Conservation (phyloP, 2,329 filamentous ascomycete genomes). For the Cladosporium sp. region DNA sequence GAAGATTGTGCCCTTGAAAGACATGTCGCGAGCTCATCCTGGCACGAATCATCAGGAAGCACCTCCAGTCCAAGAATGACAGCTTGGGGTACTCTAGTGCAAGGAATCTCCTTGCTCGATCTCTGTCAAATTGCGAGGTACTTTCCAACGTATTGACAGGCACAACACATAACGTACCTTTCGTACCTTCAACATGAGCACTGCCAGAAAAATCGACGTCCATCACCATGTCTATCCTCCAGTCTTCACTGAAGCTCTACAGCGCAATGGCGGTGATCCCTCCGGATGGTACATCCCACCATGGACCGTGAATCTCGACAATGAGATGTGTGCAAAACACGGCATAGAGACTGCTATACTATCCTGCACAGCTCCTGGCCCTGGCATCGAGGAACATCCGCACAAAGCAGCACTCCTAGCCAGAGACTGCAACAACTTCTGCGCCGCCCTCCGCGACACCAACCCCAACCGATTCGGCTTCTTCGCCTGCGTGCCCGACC, state of each 20-base stretch:
- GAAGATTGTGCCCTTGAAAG: too few species aligned
- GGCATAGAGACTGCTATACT: neutral
- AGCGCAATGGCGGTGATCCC: constrained; percentile 12
- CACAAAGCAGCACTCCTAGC: neutral
- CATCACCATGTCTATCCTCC: constrained; percentile 14
- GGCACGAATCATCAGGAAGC: too few species aligned
- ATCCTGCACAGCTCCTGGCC: constrained; percentile 5
- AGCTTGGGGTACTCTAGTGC: too few species aligned
- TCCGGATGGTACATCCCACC: constrained; percentile 10
- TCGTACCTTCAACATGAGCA: neutral
- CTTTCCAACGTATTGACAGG: neutral
- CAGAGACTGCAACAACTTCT: constrained; percentile 1
- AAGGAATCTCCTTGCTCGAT: too few species aligned
- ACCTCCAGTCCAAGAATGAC: too few species aligned
- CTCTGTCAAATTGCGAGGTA: too few species aligned
- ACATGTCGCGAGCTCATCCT: too few species aligned
- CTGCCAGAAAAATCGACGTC: constrained; percentile 11
- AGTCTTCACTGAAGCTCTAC: constrained; percentile 4
- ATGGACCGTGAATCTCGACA: neutral
- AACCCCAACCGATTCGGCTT: neutral
- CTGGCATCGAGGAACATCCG: neutral
- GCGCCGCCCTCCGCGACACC: neutral
- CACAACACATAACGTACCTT: too few species aligned
- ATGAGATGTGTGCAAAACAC: neutral
- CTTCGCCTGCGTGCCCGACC: constrained; percentile 3